Evolutionary conservation across 345 rosid species (phyloP), one percentile per base, ranked within the genome.

Genomic region (Rubroshorea leprosula): DNA sequence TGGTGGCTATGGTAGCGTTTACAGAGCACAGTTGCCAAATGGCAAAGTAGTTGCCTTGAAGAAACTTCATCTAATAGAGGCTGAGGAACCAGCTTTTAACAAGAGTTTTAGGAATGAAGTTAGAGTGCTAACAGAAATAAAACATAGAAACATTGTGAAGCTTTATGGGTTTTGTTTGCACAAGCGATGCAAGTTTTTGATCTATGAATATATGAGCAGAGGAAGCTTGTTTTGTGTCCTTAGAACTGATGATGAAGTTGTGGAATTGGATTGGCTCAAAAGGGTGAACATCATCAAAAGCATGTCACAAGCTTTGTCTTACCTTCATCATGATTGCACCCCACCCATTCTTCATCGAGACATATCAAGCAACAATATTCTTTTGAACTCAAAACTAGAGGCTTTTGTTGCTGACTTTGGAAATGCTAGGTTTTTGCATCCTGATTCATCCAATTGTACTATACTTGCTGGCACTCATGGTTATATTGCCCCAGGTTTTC

Each of bases 321-420:
- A 67, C 23, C 20, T 60, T 54, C 71, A 67, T 49, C 51, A 67
- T 23, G 38, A 61, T 13, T 67, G 62, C 47, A 12, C 6, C 5
- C 61, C 48, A 11, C 26, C 66, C 0, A 60, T 67, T 19, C 35
- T 67, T 55, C 71, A 60, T 20, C 61, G 52, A 0, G 71, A 67
- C 46, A 55, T 67, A 27, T 60, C 66, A 25, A 67, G 66, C 61
- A 67, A 49, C 26, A 67, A 54, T 12, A 8, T 67, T 39, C 23
- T 54, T 22, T 6, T 54, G 17, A 55, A 67, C 25, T 60, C 61
- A 0, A 35, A 55, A 19, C 26, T 18, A 9, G 51, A 60, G 13
- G 41, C 71, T 35, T 61, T 38, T n/a, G 51, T 67, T 31, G 52
- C 61, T 0, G 66, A 67, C n/a, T 67, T 66, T 18, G 70, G 70